Evolutionary conservation across 805 yeast genomes (phyloP).

Genomic region (Kodamaea fukazawae): DNA sequence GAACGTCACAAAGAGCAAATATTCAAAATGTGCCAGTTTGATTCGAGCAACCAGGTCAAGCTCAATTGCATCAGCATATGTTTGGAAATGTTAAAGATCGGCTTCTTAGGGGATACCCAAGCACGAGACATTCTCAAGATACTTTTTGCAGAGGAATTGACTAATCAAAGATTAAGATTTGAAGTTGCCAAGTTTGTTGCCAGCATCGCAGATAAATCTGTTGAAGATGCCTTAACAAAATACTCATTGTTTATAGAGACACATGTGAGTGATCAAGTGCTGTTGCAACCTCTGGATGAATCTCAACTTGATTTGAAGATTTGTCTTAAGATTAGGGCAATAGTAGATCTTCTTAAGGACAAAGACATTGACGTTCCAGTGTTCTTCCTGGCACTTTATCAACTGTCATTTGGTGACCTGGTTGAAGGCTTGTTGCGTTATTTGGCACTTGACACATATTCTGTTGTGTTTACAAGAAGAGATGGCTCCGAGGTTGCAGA

Average conservation of each 20-base stretch:
- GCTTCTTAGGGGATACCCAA: constrained; percentile 63
- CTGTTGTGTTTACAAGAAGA: constrained; percentile 20
- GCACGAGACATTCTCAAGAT: constrained; percentile 26
- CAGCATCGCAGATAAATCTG: constrained; percentile 39
- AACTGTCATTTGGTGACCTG: constrained; percentile 25
- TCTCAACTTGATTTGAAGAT: constrained; percentile 19
- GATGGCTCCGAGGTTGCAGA: constrained; percentile 11
- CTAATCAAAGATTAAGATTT: constrained; percentile 27
- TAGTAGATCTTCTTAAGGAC: constrained; percentile 16
- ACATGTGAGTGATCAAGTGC: constrained; percentile 18
- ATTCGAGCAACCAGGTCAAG: constrained; percentile 54
- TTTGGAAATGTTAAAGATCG: constrained; percentile 53
- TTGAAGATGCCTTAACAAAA: constrained; percentile 35
- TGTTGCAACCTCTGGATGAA: constrained; percentile 18
- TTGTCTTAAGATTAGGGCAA: constrained; percentile 20
- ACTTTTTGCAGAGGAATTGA: constrained; percentile 11
- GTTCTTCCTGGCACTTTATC: constrained; percentile 33
- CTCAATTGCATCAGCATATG: constrained; percentile 49
- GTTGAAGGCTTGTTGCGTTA: constrained; percentile 43
- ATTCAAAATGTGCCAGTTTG: constrained; percentile 50
- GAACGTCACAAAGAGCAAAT: constrained; percentile 67
- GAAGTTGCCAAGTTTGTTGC: constrained; percentile 58
- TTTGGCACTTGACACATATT: constrained; percentile 43
- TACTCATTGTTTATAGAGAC: constrained; percentile 29
- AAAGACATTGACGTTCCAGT: constrained; percentile 1